A percentile compares a stretch with the other conserved stretches of the same genome.
These are phyloP conservation scores for Aspergillus ustus DNA, from an alignment of 2,329 filamentous ascomycete genomes.

Conservation along the genomic window DNA sequence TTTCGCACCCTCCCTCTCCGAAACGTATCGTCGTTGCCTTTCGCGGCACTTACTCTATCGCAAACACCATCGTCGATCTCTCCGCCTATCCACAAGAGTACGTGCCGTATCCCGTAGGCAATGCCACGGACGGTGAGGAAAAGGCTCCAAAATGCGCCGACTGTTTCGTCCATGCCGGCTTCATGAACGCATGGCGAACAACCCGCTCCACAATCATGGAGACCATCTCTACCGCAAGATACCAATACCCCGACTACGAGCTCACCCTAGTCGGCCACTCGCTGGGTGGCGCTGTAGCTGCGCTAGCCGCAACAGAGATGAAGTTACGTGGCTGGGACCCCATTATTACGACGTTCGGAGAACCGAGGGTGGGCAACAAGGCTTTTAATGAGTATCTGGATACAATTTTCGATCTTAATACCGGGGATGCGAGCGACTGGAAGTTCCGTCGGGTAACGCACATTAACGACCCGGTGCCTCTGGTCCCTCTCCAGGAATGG, in stretches of 20 bases:
- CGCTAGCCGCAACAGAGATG: conserved; percentile 83
- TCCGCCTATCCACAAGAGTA: conserved; percentile 90
- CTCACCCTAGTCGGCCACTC: conserved; percentile 87
- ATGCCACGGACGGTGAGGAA: conserved; percentile 35
- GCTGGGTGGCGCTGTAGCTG: conserved; percentile 88
- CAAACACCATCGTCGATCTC: conserved; percentile 88
- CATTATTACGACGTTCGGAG: conserved; percentile 86
- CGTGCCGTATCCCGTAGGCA: conserved; percentile 73
- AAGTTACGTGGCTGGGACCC: conserved; percentile 76
- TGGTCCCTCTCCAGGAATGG: conserved; percentile 86
- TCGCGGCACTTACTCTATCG: conserved; percentile 89
- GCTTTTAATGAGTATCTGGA: conserved; percentile 60
- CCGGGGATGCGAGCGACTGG: conserved; percentile 24
- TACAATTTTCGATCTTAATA: conserved; percentile 50
- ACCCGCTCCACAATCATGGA: conserved; percentile 73
- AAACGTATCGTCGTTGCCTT: conserved; percentile 83
- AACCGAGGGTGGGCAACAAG: conserved; percentile 69
- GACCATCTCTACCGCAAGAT: conserved; percentile 63
- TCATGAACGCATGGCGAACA: conserved; percentile 81
- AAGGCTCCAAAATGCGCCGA: conserved; percentile 69
- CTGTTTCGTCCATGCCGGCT: conserved; percentile 92
- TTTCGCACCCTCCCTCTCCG: conserved; percentile 70
- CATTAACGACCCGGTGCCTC: conserved; percentile 81
- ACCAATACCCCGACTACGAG: conserved; percentile 70
- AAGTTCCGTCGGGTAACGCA: conserved; percentile 83